Percentiles rank a stretch among this genome's conserved stretches.
phyloP scores from a whole-genome alignment of 164 flowering plant genomes.

The Vitis cinerea region DNA sequence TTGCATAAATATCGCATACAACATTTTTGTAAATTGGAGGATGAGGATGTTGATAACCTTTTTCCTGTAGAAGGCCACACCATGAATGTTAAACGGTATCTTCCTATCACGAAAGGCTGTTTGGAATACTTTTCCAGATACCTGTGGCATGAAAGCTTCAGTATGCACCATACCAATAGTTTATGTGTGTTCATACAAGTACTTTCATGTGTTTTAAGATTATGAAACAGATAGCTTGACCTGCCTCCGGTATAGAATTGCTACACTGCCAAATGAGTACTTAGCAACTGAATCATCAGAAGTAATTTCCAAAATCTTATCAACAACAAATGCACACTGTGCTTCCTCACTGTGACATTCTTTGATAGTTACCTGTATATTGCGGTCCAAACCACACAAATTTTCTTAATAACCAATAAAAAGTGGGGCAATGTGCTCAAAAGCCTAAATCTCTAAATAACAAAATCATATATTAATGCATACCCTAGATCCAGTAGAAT shows the following conservation, averaged over 20 bases:
- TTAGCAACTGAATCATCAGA: constrained; percentile 42
- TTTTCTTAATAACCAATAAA: not conserved
- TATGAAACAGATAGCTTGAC: constrained; percentile 35
- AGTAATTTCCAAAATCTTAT: constrained; percentile 68
- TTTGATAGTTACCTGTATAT: constrained; percentile 63
- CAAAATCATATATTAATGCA: not conserved
- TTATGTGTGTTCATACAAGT: too few relatives aligned
- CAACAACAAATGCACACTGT: constrained; percentile 88
- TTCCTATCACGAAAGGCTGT: constrained; percentile 71
- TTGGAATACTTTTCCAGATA: constrained; percentile 84
- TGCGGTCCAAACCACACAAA: constrained; percentile 6
- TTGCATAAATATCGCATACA: not conserved
- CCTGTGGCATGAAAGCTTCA: constrained; percentile 35
- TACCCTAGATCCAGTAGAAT: constrained; percentile 82
- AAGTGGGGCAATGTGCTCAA: not conserved
- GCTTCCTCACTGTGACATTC: constrained; percentile 87
- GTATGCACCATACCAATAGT: not conserved
- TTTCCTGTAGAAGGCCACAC: constrained; percentile 94
- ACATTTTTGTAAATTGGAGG: not conserved
- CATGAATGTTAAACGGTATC: constrained; percentile 90
- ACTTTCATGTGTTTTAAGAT: not conserved
- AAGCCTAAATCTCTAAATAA: not conserved
- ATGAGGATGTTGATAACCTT: constrained; percentile 49
- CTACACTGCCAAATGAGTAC: constrained; percentile 59
- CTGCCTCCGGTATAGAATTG: constrained; percentile 94